Conservation (phyloP, 768 basidiomycete species). For the Suillus discolor region DNA sequence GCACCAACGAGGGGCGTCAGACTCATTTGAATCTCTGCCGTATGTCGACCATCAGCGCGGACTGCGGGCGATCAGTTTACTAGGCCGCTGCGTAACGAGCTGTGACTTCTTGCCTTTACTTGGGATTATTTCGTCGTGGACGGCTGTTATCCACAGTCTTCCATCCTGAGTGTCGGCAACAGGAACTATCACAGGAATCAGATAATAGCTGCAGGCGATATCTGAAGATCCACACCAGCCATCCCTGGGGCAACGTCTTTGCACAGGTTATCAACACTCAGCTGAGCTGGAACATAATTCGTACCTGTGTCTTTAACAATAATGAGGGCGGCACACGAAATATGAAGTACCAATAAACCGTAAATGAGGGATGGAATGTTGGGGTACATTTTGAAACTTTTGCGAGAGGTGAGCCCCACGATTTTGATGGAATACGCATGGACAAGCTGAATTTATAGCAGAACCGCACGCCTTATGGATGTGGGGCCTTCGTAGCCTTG, state of each 20-base stretch:
- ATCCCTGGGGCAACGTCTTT: background rate
- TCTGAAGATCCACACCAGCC: background rate
- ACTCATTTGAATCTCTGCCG: background rate
- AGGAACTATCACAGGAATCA: background rate
- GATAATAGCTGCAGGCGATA: background rate
- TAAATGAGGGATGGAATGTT: background rate
- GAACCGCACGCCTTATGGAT: background rate
- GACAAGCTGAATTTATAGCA: conserved; percentile 1
- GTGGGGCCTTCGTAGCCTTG: conserved; percentile 1
- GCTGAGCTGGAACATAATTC: background rate
- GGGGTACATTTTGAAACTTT: background rate
- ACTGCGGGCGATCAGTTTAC: background rate
- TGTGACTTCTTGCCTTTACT: background rate
- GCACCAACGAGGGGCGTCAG: background rate
- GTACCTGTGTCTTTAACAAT: conserved; percentile 1
- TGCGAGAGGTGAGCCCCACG: background rate
- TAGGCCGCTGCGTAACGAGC: background rate
- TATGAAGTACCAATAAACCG: background rate
- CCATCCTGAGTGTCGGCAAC: background rate
- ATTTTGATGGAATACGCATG: background rate
- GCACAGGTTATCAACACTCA: background rate
- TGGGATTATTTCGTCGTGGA: background rate
- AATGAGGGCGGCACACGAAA: background rate
- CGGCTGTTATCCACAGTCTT: background rate
- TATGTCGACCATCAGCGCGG: background rate